A percentile compares a stretch with the other conserved stretches of the same genome.
Conservation (phyloP, 495 filamentous ascomycete species). For the Daldinia concentrica region DNA sequence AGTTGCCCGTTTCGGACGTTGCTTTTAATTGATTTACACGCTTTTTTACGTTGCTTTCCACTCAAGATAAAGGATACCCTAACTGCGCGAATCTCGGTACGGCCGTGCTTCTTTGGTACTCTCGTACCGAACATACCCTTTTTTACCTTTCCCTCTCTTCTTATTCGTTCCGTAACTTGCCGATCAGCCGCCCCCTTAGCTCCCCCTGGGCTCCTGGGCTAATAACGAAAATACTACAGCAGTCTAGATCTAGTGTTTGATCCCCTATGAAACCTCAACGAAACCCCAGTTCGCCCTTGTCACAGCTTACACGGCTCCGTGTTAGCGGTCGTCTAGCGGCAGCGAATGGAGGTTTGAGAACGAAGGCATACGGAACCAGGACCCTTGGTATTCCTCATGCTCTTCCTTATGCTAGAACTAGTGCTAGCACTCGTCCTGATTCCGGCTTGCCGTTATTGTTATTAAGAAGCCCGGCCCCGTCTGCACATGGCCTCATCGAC, state of each 20-base stretch:
- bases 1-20: constrained; percentile 26
- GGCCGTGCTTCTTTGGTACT: constrained; percentile 30
- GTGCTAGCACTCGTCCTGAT: background rate
- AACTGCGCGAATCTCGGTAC: constrained; percentile 24
- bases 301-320: constrained; percentile 43
- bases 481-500: constrained; percentile 32
- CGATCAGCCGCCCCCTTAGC: constrained; percentile 38
- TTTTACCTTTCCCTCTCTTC: constrained; percentile 15
- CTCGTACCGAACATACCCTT: constrained; percentile 4
- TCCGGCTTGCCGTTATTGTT: constrained; percentile 18
- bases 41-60: background rate
- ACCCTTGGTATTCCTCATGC: constrained; percentile 35
- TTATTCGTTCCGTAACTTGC: constrained; percentile 43
- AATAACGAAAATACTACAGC: constrained; percentile 31
- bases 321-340: constrained; percentile 39
- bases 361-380: constrained; percentile 35
- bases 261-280: constrained; percentile 44
- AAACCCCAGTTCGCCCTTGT: constrained; percentile 41
- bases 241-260: constrained; percentile 42
- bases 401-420: constrained; percentile 7
- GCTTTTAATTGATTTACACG: constrained; percentile 22
- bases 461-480: constrained; percentile 45
- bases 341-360: constrained; percentile 32
- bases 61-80: constrained; percentile 1
- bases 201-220: constrained; percentile 6